Evolutionary conservation across 2,329 filamentous ascomycete species (phyloP), one percentile per base, ranked within the genome.

Genomic region (Colletotrichum siamense): DNA sequence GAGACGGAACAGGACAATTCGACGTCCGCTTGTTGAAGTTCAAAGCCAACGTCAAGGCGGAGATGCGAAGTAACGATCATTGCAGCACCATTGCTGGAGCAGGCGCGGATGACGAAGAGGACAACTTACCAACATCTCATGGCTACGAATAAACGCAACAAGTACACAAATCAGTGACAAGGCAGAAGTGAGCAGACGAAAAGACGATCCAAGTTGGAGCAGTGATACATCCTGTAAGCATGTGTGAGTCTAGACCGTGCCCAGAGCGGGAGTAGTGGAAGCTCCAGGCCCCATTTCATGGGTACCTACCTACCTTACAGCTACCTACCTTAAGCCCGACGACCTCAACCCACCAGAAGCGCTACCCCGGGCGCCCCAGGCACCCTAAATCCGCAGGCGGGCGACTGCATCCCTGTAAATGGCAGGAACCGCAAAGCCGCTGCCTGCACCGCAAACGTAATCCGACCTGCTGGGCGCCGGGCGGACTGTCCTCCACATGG

Each of bases 391-490:
- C 16, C 39, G 69, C 34, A 32, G n/a, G 44, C 44, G 44, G 44
- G n/a, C 44, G 26, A n/a, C 3, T 34, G 22, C 61, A 39, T 52
- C 72, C 70, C 73, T 73, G 73, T 28, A 52, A 30, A 63, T 28
- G 10, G 16, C n/a, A 44, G 59, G 59, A 71, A 59, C 44, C 15
- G 44, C 59, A 44, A 52, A 16, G 63, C 70, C 39, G 49, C 39
- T 73, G 69, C 69, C 61, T 49, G 64, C 34, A 61, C 52, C 24
- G 34, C 26, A 55, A 72, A 67, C 69, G 62, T 62, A 75, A 75
- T 52, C 63, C 52, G 55, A 57, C 44, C 49, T 70, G 36, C 49
- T 57, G 49, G 49, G 62, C 44, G n/a, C 44, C 12, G 44, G n/a
- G 44, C 44, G 44, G 44, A 52, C 44, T 52, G 32, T 66, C 73